These are phyloP conservation scores for Pluteus cervinus DNA, from an alignment of 768 basidiomycete genomes.

Conservation along the genomic window DNA sequence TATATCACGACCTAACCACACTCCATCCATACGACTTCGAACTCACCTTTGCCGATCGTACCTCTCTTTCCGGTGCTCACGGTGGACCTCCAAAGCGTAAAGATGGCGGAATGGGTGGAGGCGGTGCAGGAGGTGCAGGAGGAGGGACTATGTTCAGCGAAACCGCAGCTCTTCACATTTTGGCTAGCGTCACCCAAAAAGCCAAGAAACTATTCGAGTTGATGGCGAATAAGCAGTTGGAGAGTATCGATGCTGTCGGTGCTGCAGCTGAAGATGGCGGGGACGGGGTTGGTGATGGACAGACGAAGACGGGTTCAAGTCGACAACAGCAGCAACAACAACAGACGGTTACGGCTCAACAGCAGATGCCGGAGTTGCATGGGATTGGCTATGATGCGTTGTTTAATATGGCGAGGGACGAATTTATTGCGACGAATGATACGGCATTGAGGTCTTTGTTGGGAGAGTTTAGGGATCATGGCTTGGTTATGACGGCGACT, in stretches of 20 bases:
- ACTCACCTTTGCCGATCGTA: constrained; percentile 58
- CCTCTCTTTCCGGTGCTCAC: constrained; percentile 51
- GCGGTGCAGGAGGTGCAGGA: constrained; percentile 20
- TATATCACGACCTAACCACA: constrained; percentile 91
- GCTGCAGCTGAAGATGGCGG: constrained; percentile 24
- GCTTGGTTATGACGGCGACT: constrained; percentile 57
- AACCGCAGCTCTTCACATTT: constrained; percentile 72
- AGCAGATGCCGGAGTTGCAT: no score
- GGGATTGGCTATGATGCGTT: constrained; percentile 62
- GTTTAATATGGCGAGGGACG: constrained; percentile 69
- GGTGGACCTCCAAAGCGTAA: constrained; percentile 32
- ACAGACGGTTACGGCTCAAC: constrained; percentile 28
- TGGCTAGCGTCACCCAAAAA: constrained; percentile 82
- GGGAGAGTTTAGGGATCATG: constrained; percentile 90
- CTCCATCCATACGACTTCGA: constrained; percentile 79
- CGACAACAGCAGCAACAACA: no score
- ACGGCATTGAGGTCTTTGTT: constrained; percentile 76
- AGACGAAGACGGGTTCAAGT: no score
- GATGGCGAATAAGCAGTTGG: constrained; percentile 65
- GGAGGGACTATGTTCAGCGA: constrained; percentile 53
- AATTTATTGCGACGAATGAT: constrained; percentile 88
- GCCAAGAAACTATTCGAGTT: constrained; percentile 78
- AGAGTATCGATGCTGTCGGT: constrained; percentile 34
- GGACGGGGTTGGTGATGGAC: background rate
- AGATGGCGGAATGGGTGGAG: constrained; percentile 18